These are phyloP conservation scores for Suillus lakei DNA, from an alignment of 768 basidiomycete species.

Conservation along the genomic window DNA sequence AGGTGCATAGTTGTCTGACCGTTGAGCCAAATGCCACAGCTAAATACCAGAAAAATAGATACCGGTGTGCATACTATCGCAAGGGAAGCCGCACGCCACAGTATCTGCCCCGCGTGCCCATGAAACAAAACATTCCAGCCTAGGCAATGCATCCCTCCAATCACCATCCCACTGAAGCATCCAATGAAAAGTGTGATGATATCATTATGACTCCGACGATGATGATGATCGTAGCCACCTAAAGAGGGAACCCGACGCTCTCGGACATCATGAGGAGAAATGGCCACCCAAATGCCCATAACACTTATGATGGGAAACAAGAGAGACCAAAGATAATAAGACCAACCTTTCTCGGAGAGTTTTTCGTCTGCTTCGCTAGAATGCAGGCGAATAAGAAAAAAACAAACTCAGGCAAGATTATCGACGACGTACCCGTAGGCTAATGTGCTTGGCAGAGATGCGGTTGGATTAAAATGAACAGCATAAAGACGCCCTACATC, in stretches of 20 bases:
- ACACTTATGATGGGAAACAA: not conserved
- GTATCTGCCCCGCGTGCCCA: conserved; percentile 14
- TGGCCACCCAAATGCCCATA: not conserved
- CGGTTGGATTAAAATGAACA: not conserved
- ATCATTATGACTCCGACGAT: not conserved
- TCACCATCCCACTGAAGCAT: conserved; percentile 18
- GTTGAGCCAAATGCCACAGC: too few species aligned
- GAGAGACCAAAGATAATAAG: not conserved
- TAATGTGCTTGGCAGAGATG: not conserved
- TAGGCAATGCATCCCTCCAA: conserved; percentile 33
- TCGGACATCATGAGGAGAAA: not conserved
- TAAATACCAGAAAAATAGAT: not conserved
- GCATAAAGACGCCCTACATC: conserved; percentile 29
- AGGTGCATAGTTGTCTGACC: too few species aligned
- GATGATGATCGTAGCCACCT: not conserved
- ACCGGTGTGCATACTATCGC: conserved; percentile 11
- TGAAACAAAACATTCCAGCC: conserved; percentile 29
- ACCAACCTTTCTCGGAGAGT: not conserved
- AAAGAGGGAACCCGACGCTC: conserved; percentile 1
- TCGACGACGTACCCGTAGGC: not conserved
- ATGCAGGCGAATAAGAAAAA: not conserved
- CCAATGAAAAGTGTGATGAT: not conserved
- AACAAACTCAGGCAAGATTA: not conserved
- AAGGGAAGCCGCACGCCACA: conserved; percentile 28
- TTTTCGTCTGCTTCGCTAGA: not conserved